These are phyloP conservation scores for Flaveria ramosissima DNA, from an alignment of 129 eudicot genomes.

Conservation along the genomic window DNA sequence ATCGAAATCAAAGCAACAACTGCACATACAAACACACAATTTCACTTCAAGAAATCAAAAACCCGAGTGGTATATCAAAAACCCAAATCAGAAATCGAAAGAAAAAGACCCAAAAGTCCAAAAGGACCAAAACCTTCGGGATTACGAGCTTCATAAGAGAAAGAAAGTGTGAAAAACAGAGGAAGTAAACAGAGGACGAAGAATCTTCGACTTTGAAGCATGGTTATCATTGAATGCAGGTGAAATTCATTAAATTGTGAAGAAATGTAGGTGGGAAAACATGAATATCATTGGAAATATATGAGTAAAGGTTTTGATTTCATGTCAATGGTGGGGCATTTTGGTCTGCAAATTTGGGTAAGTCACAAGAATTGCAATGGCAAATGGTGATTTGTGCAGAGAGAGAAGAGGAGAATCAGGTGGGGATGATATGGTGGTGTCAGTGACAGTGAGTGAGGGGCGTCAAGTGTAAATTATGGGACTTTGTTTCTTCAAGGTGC, in stretches of 20 bases:
- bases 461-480: constrained; percentile 43
- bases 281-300: background rate
- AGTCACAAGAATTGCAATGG: constrained; percentile 27
- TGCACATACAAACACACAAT: constrained; percentile 31
- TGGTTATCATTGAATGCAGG: constrained; percentile 42
- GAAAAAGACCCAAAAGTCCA: constrained; percentile 19
- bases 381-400: constrained; percentile 19
- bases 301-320: background rate
- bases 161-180: constrained; percentile 34
- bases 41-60: constrained; percentile 23
- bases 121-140: constrained; percentile 72
- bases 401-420: constrained; percentile 42
- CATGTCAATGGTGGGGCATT: background rate
- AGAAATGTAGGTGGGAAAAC: background rate
- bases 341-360: constrained; percentile 17
- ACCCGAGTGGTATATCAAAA: constrained; percentile 6
- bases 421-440: constrained; percentile 52
- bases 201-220: constrained; percentile 31
- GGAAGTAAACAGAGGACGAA: constrained; percentile 36
- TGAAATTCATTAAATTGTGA: constrained; percentile 26
- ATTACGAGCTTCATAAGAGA: constrained; percentile 74
- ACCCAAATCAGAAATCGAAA: constrained; percentile 3
- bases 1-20: constrained; percentile 71
- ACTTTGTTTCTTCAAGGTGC: constrained; percentile 17
- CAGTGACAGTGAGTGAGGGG: constrained; percentile 49